Conservation (phyloP, 176 grass and related monocot species). For the Rhynchospora pubera region DNA sequence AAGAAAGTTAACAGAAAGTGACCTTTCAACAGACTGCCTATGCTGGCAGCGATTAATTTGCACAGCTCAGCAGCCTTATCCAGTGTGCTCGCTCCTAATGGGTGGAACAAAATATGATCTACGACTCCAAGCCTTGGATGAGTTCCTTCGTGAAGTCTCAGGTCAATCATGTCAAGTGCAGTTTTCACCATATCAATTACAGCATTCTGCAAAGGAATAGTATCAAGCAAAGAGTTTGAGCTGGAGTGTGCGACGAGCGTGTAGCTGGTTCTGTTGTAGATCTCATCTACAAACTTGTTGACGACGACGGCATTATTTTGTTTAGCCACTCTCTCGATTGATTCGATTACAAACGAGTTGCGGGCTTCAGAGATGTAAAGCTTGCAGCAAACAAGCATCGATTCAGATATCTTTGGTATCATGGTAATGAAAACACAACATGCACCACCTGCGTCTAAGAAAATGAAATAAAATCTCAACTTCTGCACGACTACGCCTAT, state of each 20-base stretch:
- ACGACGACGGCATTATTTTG: constrained; percentile 27
- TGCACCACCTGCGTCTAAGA: neutral
- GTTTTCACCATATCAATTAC: constrained; percentile 47
- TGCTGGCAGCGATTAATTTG: constrained; percentile 30
- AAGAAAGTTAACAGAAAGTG: neutral
- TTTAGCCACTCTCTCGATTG: constrained; percentile 56
- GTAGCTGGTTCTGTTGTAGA: constrained; percentile 73
- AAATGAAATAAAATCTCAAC: too few species aligned
- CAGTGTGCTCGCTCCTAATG: constrained; percentile 33
- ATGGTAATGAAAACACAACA: neutral
- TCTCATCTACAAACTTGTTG: constrained; percentile 52
- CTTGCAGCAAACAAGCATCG: constrained; percentile 73
- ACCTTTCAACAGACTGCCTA: constrained; percentile 59
- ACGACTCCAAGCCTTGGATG: constrained; percentile 77
- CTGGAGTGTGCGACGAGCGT: constrained; percentile 56
- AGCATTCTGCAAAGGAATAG: constrained; percentile 32
- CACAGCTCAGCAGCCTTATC: constrained; percentile 43
- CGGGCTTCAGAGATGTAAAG: constrained; percentile 83
- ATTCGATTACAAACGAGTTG: constrained; percentile 36
- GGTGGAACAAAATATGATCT: constrained; percentile 74
- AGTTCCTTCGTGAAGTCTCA: constrained; percentile 40
- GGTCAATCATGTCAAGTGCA: constrained; percentile 47
- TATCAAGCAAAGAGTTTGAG: neutral
- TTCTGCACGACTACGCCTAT: too few species aligned
- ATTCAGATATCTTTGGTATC: constrained; percentile 31